Percentiles rank a stretch among this genome's conserved stretches.
Evolutionary conservation across 2,329 filamentous ascomycete species (phyloP).

Genomic region (Coniosporium tulheliwenetii): DNA sequence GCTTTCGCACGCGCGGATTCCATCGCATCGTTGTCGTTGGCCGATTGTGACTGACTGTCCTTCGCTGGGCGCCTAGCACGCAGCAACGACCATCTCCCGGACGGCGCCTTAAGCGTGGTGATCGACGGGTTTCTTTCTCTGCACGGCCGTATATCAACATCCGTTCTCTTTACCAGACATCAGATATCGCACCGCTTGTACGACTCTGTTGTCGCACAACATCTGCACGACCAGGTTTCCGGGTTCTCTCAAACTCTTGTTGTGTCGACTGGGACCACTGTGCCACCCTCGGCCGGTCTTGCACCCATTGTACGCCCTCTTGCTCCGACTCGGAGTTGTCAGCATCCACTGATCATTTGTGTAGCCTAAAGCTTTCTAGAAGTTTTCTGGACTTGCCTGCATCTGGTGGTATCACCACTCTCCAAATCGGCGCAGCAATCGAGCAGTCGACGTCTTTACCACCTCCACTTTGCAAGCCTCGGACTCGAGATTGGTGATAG

Average conservation of each 20-base stretch:
- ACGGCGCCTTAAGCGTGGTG: neutral
- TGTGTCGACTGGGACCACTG: constrained; percentile 17
- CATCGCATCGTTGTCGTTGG: neutral
- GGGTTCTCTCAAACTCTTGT: constrained; percentile 23
- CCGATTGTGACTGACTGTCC: no score
- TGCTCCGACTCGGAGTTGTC: constrained; percentile 16
- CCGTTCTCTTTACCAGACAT: constrained; percentile 17
- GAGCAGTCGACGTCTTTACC: constrained; percentile 6
- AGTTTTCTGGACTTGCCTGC: constrained; percentile 26
- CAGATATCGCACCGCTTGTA: constrained; percentile 19
- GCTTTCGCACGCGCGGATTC: neutral
- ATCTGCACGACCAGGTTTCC: constrained; percentile 31
- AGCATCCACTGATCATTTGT: constrained; percentile 20
- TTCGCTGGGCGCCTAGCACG: neutral
- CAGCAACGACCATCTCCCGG: neutral
- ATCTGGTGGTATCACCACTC: constrained; percentile 23
- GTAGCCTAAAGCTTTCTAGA: constrained; percentile 25
- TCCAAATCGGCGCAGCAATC: neutral
- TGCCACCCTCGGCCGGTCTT: constrained; percentile 19
- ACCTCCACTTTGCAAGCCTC: constrained; percentile 10
- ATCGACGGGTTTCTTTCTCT: constrained; percentile 6
- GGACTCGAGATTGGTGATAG: neutral
- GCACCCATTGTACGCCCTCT: constrained; percentile 22
- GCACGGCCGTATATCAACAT: constrained; percentile 13
- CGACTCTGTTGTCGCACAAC: constrained; percentile 25